Evolutionary conservation across 2,329 filamentous ascomycete genomes (phyloP).

Genomic region (Endocalyx cinctus): DNA sequence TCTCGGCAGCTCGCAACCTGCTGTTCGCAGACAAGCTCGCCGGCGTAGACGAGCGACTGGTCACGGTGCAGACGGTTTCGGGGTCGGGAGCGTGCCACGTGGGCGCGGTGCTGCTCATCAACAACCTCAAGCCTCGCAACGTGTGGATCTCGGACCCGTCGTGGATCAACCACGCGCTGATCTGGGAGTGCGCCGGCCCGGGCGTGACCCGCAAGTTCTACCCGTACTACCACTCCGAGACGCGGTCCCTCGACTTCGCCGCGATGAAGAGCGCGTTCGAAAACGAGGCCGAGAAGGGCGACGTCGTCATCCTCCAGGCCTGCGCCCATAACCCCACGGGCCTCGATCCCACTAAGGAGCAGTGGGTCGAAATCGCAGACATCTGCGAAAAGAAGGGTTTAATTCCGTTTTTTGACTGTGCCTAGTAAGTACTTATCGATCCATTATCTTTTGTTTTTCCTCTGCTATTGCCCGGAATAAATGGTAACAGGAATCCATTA

Average conservation of each 20-base stretch:
- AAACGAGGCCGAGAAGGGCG: conserved; percentile 18
- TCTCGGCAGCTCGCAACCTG: conserved; percentile 21
- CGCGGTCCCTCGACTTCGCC: conserved; percentile 23
- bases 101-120: conserved; percentile 21
- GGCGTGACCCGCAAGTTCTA: conserved; percentile 19
- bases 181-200: conserved; percentile 23
- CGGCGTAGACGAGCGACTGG: conserved; percentile 11
- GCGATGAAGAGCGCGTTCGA: conserved; percentile 22
- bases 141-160: conserved; percentile 29
- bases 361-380: conserved; percentile 29
- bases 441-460: not conserved
- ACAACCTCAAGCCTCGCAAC: conserved; percentile 13
- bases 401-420: conserved; percentile 32
- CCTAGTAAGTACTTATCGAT: conserved; percentile 21
- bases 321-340: conserved; percentile 37
- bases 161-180: conserved; percentile 28
- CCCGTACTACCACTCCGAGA: conserved; percentile 26
- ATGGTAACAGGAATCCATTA: not conserved
- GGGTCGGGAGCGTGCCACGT: conserved; percentile 33
- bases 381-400: conserved; percentile 24
- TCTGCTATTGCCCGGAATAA: not conserved
- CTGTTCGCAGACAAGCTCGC: conserved; percentile 16
- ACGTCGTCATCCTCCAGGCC: conserved; percentile 32
- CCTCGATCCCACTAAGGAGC: conserved; percentile 26
- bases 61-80: conserved; percentile 30